These are phyloP conservation scores for Geranium rotundifolium DNA, from an alignment of 345 rosid species.

Conservation along the genomic window DNA sequence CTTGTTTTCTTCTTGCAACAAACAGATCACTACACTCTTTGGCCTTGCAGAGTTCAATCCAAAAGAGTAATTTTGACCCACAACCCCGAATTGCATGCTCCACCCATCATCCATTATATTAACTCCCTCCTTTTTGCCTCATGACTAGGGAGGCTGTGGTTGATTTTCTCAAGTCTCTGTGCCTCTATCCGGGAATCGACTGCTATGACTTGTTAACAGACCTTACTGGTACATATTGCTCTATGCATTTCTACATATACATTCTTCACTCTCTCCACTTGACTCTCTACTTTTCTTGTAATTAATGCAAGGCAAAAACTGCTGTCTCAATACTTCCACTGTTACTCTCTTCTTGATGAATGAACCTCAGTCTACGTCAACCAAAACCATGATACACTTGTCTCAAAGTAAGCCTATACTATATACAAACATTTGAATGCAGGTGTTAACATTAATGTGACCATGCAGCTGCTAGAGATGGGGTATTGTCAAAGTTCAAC, in stretches of 20 bases:
- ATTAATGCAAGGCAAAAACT: conserved; percentile 46
- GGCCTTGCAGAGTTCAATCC: conserved; percentile 81
- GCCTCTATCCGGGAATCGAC: conserved; percentile 50
- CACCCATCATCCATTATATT: neutral
- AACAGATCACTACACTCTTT: conserved; percentile 37
- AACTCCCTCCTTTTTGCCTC: neutral
- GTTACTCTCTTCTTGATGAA: conserved; percentile 37
- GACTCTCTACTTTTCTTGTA: neutral
- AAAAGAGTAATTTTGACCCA: conserved; percentile 34
- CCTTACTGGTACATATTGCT: conserved; percentile 55
- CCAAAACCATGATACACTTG: conserved; percentile 78
- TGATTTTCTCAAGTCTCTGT: conserved; percentile 33
- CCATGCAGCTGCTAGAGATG: conserved; percentile 50
- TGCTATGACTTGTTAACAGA: conserved; percentile 63
- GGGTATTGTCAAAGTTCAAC: conserved; percentile 54
- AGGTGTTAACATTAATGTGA: no score
- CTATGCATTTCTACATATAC: neutral
- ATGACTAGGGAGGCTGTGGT: conserved; percentile 35
- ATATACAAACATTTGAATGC: neutral
- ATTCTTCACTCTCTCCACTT: neutral
- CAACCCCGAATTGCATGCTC: neutral
- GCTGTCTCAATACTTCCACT: conserved; percentile 74
- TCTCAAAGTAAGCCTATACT: conserved; percentile 53
- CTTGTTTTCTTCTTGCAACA: no score
- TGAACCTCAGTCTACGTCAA: conserved; percentile 76